phyloP scores from a whole-genome alignment of 2,329 filamentous ascomycete species.

The Fusarium lyarnte region DNA sequence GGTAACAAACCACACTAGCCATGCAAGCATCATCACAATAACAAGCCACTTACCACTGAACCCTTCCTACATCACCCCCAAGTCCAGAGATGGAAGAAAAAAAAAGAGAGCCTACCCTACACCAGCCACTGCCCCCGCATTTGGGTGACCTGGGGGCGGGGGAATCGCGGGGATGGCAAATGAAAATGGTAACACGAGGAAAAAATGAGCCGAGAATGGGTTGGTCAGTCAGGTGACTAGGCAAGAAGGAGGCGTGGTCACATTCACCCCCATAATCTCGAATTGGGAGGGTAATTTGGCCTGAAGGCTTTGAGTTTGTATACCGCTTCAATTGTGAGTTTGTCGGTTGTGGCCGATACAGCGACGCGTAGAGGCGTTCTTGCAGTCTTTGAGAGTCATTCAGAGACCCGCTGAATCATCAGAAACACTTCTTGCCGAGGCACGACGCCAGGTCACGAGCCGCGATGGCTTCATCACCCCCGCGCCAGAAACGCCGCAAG shows the following conservation, averaged over 20 bases:
- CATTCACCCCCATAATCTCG: conserved; percentile 34
- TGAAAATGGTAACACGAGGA: not conserved
- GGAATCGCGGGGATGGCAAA: conserved; percentile 30
- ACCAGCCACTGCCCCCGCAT: conserved; percentile 16
- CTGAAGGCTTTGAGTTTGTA: conserved; percentile 6
- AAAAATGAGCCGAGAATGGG: conserved; percentile 29
- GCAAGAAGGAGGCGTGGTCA: conserved; percentile 20
- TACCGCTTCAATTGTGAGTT: conserved; percentile 1
- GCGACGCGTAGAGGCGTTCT: not conserved
- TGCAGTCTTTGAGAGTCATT: not conserved
- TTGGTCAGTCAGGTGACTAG: conserved; percentile 32
- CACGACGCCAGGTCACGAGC: conserved; percentile 12
- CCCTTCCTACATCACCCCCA: not conserved
- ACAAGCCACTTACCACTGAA: not conserved
- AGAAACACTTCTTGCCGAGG: conserved; percentile 17
- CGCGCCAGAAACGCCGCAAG: conserved; percentile 46
- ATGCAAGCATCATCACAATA: not conserved
- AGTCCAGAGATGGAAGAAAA: not conserved
- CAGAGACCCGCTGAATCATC: not conserved
- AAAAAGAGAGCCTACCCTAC: conserved; percentile 10
- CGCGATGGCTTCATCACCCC: conserved; percentile 43
- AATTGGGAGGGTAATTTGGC: conserved; percentile 8
- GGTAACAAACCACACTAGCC: not conserved
- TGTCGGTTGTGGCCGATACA: not conserved
- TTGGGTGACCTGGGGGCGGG: conserved; percentile 22